A percentile compares a stretch with the other conserved stretches of the same genome.
These are phyloP conservation scores for Coemansia erecta DNA, from an alignment of 192 early-diverging fungal genomes.

Conservation along the genomic window DNA sequence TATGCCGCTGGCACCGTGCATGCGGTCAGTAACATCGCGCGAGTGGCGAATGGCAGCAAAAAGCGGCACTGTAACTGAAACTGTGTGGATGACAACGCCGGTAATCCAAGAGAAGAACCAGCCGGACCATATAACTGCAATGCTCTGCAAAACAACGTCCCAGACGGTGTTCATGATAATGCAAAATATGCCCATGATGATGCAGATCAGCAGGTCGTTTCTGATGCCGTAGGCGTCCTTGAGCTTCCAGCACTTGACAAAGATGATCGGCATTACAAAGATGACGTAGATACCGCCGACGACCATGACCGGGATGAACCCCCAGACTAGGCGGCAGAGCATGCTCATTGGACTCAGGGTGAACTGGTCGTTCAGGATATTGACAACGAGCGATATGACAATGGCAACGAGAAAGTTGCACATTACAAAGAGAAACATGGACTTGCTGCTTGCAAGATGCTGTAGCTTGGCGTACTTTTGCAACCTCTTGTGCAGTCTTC, in stretches of 20 bases:
- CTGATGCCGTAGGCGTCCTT: constrained; percentile 49
- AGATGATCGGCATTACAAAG: constrained; percentile 23
- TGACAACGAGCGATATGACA: constrained; percentile 32
- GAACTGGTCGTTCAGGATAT: constrained; percentile 42
- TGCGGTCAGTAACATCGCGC: constrained; percentile 29
- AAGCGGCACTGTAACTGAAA: constrained; percentile 30
- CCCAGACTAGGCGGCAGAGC: constrained; percentile 34
- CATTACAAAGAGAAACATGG: constrained; percentile 19
- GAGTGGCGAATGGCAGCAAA: constrained; percentile 33
- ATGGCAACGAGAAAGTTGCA: constrained; percentile 14
- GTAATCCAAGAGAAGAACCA: constrained; percentile 42
- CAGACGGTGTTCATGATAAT: constrained; percentile 26
- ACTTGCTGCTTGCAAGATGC: constrained; percentile 20
- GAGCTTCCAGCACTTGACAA: constrained; percentile 35
- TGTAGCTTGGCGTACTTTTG: constrained; percentile 38
- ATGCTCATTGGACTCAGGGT: constrained; percentile 20
- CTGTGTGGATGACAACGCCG: constrained; percentile 22
- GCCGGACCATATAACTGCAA: constrained; percentile 32
- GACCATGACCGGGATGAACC: constrained; percentile 20
- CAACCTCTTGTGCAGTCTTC: constrained; percentile 22
- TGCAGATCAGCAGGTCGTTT: constrained; percentile 37
- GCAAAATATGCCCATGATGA: constrained; percentile 17
- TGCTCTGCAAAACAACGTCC: constrained; percentile 18
- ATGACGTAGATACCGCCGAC: constrained; percentile 14
- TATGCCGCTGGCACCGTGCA: constrained; percentile 33